These are phyloP conservation scores for Prunus mume DNA, from an alignment of 306 rosid species.

Conservation along the genomic window DNA sequence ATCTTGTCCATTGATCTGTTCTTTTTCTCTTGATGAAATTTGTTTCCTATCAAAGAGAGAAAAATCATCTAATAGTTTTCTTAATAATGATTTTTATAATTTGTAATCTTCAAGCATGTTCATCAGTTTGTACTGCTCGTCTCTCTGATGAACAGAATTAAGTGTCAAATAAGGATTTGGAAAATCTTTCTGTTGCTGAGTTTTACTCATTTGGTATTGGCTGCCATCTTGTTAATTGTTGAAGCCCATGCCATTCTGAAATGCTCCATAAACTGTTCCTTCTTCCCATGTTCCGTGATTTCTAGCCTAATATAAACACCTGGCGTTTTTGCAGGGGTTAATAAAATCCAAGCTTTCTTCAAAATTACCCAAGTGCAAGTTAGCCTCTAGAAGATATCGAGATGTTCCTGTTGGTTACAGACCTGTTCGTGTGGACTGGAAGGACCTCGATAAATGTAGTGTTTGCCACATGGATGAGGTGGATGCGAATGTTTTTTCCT, in stretches of 20 bases:
- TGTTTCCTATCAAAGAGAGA: background rate
- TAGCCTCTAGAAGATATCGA: constrained; percentile 55
- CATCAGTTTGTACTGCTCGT: background rate
- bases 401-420: constrained; percentile 78
- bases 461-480: constrained; percentile 99
- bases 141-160: background rate
- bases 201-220: background rate
- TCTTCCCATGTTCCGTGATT: background rate
- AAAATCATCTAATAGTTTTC: background rate
- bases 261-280: background rate
- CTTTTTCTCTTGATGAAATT: background rate
- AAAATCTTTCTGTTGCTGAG: background rate
- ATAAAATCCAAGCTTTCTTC: constrained; percentile 59
- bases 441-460: constrained; percentile 96
- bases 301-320: constrained; percentile 19
- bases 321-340: constrained; percentile 56
- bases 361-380: constrained; percentile 50
- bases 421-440: constrained; percentile 97
- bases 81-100: background rate
- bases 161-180: background rate
- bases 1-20: background rate
- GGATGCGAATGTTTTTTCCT: constrained; percentile 11
- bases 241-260: constrained; percentile 14
- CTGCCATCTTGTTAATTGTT: background rate
- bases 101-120: background rate